A percentile compares a stretch with the other conserved stretches of the same genome.
Evolutionary conservation across 208 protist species (phyloP).

Genomic region (Trypanosoma avium): DNA sequence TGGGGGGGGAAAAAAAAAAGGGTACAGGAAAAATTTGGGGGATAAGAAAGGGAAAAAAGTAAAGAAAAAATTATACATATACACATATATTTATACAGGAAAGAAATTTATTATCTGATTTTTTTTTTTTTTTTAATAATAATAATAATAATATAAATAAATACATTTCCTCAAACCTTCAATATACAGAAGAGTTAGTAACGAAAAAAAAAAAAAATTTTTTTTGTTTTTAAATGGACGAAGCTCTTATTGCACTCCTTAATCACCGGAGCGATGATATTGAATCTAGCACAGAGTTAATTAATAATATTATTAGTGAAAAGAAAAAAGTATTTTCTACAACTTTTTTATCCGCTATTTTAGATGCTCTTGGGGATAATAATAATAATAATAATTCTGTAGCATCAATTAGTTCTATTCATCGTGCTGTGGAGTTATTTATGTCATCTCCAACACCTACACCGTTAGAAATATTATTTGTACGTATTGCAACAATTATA

Average conservation of each 20-base stretch:
- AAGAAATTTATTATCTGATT: too few relatives aligned
- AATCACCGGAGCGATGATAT: too few relatives aligned
- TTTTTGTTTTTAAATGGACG: slow-evolving; percentile 7
- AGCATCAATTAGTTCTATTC: slow-evolving; percentile 5
- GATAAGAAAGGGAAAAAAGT: not conserved
- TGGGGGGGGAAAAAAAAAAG: not conserved
- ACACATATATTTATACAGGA: not conserved
- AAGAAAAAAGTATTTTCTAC: not conserved
- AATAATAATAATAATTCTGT: not conserved
- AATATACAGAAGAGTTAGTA: not conserved
- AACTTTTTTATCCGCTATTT: slow-evolving; percentile 15
- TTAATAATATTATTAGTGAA: not conserved
- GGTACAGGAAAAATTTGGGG: not conserved
- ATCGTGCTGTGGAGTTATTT: slow-evolving; percentile 16
- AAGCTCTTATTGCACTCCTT: slow-evolving; percentile 14
- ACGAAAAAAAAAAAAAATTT: not conserved
- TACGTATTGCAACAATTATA: slow-evolving; percentile 25
- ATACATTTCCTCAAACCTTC: not conserved
- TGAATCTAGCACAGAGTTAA: too few relatives aligned
- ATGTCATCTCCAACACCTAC: slow-evolving; percentile 1
- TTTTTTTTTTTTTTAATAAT: too few relatives aligned
- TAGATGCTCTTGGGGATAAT: not conserved
- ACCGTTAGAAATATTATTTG: slow-evolving; percentile 27
- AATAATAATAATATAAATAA: not conserved
- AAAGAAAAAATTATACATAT: not conserved